Conservation (phyloP, 768 basidiomycete genomes). For the Auriculariales sp. region DNA sequence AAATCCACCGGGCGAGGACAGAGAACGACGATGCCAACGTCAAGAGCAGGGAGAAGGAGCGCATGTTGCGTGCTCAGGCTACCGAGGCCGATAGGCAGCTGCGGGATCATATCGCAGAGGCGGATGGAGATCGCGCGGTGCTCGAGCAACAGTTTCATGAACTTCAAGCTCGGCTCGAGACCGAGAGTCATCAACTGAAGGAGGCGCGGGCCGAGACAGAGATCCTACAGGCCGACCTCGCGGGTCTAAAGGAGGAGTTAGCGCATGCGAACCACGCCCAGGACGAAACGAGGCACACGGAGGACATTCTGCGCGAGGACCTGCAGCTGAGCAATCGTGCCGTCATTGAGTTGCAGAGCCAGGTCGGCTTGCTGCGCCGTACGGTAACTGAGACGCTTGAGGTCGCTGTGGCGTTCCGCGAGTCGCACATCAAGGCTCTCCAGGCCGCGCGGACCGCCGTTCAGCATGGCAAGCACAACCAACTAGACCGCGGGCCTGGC, state of each 20-base stretch:
- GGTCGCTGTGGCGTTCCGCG: conserved; percentile 63
- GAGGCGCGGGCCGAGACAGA: conserved; percentile 46
- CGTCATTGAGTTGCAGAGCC: conserved; percentile 52
- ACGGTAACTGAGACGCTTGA: conserved; percentile 72
- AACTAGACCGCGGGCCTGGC: neutral
- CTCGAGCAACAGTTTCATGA: conserved; percentile 79
- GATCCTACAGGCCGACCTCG: conserved; percentile 51
- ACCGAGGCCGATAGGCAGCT: conserved; percentile 52
- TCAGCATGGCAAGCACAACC: neutral
- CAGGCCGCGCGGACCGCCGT: conserved; percentile 23
- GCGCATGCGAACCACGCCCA: conserved; percentile 58
- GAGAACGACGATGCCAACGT: conserved; percentile 61
- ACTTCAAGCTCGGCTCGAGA: conserved; percentile 46
- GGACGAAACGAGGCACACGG: conserved; percentile 48
- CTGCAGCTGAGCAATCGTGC: conserved; percentile 53
- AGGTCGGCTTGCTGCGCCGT: conserved; percentile 46
- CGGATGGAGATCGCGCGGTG: conserved; percentile 86
- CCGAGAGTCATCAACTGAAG: conserved; percentile 45
- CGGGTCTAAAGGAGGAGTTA: conserved; percentile 57
- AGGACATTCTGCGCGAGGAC: conserved; percentile 60
- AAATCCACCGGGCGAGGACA: conserved; percentile 51
- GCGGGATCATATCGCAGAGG: conserved; percentile 82
- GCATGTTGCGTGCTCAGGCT: conserved; percentile 56
- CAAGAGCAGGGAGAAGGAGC: conserved; percentile 70
- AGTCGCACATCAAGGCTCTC: conserved; percentile 61